A percentile compares a stretch with the other conserved stretches of the same genome.
These are phyloP conservation scores for Pyrenophora tritici-repentis DNA, from an alignment of 2,329 filamentous ascomycete genomes.

Conservation along the genomic window DNA sequence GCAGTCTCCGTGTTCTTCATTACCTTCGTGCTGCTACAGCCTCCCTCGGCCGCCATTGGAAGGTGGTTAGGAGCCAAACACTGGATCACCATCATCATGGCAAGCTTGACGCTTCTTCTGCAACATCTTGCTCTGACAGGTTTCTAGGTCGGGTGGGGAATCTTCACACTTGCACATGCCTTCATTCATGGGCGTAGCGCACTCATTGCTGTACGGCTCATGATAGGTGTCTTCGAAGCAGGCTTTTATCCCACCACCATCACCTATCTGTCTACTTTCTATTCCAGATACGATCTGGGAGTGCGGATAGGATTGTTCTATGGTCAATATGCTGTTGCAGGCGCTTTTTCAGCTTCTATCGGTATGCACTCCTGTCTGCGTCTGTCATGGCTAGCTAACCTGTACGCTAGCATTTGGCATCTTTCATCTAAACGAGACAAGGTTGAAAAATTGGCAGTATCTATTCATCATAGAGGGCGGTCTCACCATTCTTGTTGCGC, in stretches of 20 bases:
- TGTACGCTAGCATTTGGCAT: constrained; percentile 43
- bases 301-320: constrained; percentile 54
- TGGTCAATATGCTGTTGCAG: constrained; percentile 49
- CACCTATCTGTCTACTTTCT: constrained; percentile 60
- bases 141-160: constrained; percentile 30
- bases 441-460: constrained; percentile 55
- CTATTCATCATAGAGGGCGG: constrained; percentile 52
- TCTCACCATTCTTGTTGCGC: constrained; percentile 38
- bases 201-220: constrained; percentile 27
- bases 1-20: constrained; percentile 34
- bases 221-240: constrained; percentile 55
- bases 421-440: constrained; percentile 53
- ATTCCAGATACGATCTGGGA: constrained; percentile 49
- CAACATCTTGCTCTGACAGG: constrained; percentile 1
- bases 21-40: constrained; percentile 32
- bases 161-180: constrained; percentile 29
- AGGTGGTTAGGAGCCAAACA: constrained; percentile 28
- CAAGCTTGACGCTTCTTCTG: background rate
- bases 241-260: constrained; percentile 61
- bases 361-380: constrained; percentile 9
- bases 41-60: constrained; percentile 24
- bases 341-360: constrained; percentile 50
- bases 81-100: constrained; percentile 28
- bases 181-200: constrained; percentile 24
- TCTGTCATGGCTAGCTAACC: constrained; percentile 3